phyloP scores from a whole-genome alignment of 2,329 filamentous ascomycete species.

The Lizonia empirigonia region DNA sequence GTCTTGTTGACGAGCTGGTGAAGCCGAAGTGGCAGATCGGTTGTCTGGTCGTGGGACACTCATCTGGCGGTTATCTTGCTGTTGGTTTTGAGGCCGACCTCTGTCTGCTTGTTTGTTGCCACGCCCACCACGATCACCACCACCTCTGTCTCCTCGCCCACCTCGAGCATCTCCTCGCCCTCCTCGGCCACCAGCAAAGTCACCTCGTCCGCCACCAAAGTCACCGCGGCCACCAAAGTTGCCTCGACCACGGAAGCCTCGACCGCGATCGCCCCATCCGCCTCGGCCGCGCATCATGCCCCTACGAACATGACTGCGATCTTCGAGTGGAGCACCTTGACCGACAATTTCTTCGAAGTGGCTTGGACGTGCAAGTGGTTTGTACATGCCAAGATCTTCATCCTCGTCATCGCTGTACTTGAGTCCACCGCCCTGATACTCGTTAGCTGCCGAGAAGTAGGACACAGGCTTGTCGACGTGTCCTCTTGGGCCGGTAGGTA shows the following conservation, averaged over 20 bases:
- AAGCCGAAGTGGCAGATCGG: conserved; percentile 31
- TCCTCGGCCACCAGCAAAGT: conserved; percentile 36
- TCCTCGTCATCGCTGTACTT: conserved; percentile 54
- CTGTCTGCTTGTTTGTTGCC: conserved; percentile 36
- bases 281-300: conserved; percentile 43
- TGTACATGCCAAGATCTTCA: conserved; percentile 54
- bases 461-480: conserved; percentile 26
- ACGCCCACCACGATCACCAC: conserved; percentile 33
- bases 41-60: conserved; percentile 22
- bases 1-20: conserved; percentile 32
- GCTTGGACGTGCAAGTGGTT: conserved; percentile 54
- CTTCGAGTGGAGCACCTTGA: conserved; percentile 46
- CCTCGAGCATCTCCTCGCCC: conserved; percentile 20
- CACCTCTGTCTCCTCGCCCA: conserved; percentile 18
- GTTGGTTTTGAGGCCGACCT: conserved; percentile 29
- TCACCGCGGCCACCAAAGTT: conserved; percentile 27
- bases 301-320: conserved; percentile 45
- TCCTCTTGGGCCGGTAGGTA: conserved; percentile 30
- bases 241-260: conserved; percentile 45
- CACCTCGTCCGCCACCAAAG: conserved; percentile 24
- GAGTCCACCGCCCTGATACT: conserved; percentile 44
- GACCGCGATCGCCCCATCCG: conserved; percentile 44
- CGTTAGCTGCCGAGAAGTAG: conserved; percentile 27
- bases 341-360: conserved; percentile 54
- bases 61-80: conserved; percentile 34